phyloP scores from a whole-genome alignment of 108 stramenopile species.

The Nitzschia palea region DNA sequence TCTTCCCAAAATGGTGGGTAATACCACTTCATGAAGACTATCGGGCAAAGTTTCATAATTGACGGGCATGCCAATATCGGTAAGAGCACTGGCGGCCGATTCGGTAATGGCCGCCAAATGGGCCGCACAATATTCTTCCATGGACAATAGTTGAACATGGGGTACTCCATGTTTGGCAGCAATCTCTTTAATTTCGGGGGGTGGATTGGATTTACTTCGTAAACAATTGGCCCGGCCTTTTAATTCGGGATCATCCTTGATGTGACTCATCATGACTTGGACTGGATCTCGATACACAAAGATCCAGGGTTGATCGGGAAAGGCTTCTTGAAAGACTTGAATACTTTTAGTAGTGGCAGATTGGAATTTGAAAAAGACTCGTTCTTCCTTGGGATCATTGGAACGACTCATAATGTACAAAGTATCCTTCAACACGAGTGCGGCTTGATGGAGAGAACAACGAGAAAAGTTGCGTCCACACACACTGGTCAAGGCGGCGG shows the following conservation, averaged over 20 bases:
- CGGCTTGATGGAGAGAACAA: constrained; percentile 40
- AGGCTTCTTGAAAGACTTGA: constrained; percentile 72
- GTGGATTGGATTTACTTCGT: constrained; percentile 31
- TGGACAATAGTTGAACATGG: background rate
- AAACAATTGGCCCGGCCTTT: constrained; percentile 59
- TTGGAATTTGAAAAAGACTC: constrained; percentile 96
- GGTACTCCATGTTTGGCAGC: constrained; percentile 31
- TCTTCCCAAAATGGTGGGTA: constrained; percentile 50
- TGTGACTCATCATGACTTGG: constrained; percentile 91
- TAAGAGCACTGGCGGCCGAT: constrained; percentile 51
- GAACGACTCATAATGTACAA: constrained; percentile 80
- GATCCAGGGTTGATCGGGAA: constrained; percentile 92
- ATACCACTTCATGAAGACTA: constrained; percentile 41
- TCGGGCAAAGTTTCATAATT: constrained; percentile 57
- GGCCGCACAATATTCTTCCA: constrained; percentile 76
- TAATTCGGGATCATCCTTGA: constrained; percentile 40
- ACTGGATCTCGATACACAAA: constrained; percentile 95
- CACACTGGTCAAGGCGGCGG: constrained; percentile 50
- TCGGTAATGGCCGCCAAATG: constrained; percentile 81
- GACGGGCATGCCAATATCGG: constrained; percentile 58
- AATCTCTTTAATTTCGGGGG: constrained; percentile 25
- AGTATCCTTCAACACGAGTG: constrained; percentile 56
- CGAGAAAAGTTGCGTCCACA: constrained; percentile 47
- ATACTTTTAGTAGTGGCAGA: constrained; percentile 70
- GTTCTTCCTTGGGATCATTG: constrained; percentile 61